Conservation (phyloP, 139 green algal genomes). For the Picochlorum costavermella region DNA sequence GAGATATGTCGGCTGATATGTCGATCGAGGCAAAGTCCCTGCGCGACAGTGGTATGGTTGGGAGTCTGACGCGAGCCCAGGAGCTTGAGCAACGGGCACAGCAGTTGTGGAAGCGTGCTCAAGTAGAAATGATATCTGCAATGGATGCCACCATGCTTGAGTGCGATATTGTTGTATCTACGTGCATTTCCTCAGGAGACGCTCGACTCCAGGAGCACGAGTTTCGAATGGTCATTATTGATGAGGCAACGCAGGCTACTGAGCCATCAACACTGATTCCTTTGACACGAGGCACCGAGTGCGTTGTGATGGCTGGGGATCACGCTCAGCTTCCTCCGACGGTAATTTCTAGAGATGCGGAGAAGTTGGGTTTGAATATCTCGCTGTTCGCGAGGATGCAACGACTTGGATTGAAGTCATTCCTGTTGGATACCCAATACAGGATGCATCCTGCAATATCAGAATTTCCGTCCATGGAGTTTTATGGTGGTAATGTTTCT, state of each 20-base stretch:
- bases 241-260: slow-evolving; percentile 89
- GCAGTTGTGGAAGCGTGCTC: slow-evolving; percentile 15
- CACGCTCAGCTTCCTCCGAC: slow-evolving; percentile 77
- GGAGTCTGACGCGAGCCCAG: neutral
- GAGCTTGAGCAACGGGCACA: neutral
- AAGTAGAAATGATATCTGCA: slow-evolving; percentile 21
- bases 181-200: slow-evolving; percentile 53
- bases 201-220: slow-evolving; percentile 9
- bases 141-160: slow-evolving; percentile 25
- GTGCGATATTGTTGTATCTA: slow-evolving; percentile 59
- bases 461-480: slow-evolving; percentile 38
- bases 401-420: slow-evolving; percentile 43
- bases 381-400: slow-evolving; percentile 78
- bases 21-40: neutral
- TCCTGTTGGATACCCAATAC: slow-evolving; percentile 90
- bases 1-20: neutral
- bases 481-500: slow-evolving; percentile 50
- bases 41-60: neutral
- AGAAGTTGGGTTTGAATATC: slow-evolving; percentile 43
- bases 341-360: slow-evolving; percentile 52
- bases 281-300: slow-evolving; percentile 67
- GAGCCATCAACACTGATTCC: slow-evolving; percentile 78
- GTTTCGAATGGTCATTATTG: slow-evolving; percentile 81
- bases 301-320: slow-evolving; percentile 85
- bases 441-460: slow-evolving; percentile 77